These are phyloP conservation scores for Pythium biforme DNA, from an alignment of 352 stramenopile genomes.

Conservation along the genomic window DNA sequence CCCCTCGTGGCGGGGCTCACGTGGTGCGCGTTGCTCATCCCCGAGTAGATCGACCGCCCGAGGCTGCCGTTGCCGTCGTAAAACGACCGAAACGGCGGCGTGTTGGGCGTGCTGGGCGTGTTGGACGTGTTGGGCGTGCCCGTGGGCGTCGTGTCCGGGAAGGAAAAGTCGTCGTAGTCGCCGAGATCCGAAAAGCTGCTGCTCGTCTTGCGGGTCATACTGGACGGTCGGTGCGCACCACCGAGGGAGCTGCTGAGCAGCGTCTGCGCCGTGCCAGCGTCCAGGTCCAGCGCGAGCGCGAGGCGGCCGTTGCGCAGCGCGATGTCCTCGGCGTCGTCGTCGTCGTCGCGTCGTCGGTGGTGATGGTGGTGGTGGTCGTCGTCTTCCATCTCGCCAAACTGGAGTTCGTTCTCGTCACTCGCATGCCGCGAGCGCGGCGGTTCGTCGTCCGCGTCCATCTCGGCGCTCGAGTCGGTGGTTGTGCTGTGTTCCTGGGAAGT, in stretches of 20 bases:
- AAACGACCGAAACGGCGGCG: conserved; percentile 68
- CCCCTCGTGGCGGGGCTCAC: conserved; percentile 24
- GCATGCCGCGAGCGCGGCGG: conserved; percentile 9
- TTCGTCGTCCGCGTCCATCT: neutral
- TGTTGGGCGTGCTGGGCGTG: conserved; percentile 17
- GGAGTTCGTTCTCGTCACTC: conserved; percentile 28
- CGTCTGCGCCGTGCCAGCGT: conserved; percentile 47
- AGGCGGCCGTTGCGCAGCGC: conserved; percentile 31
- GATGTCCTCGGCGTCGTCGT: conserved; percentile 28
- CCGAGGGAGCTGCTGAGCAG: conserved; percentile 15
- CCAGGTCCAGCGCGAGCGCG: conserved; percentile 62
- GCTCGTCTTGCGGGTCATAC: conserved; percentile 71
- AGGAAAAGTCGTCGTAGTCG: conserved; percentile 82
- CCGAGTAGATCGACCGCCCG: conserved; percentile 38
- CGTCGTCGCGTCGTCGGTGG: neutral
- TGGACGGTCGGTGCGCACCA: conserved; percentile 33
- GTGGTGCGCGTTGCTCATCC: conserved; percentile 47
- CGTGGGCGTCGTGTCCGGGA: conserved; percentile 57
- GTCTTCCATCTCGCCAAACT: conserved; percentile 32
- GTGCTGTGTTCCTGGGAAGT: neutral
- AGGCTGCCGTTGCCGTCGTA: conserved; percentile 55
- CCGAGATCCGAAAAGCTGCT: conserved; percentile 87
- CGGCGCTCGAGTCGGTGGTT: neutral
- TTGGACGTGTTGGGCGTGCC: conserved; percentile 27
- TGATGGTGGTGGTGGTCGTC: conserved; percentile 5